Evolutionary conservation across 2,329 filamentous ascomycete species (phyloP).

Genomic region (Penicillium griseofulvum): DNA sequence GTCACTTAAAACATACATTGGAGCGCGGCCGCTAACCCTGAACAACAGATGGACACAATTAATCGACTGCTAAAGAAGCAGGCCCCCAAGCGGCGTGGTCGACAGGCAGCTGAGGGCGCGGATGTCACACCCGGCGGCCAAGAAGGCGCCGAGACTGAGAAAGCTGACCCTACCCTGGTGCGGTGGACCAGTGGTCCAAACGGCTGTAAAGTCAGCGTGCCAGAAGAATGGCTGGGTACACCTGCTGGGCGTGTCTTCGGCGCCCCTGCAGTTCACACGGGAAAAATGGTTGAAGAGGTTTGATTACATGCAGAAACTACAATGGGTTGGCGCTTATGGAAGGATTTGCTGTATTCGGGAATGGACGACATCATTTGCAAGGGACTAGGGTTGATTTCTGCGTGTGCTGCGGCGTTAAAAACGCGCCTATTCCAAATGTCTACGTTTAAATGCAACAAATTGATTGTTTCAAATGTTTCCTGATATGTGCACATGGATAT

Average conservation of each 20-base stretch:
- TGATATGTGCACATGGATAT: neutral
- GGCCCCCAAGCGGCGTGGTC: slow-evolving; percentile 57
- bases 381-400: slow-evolving; percentile 8
- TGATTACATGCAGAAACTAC: slow-evolving; percentile 18
- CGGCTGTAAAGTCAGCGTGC: slow-evolving; percentile 45
- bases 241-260: slow-evolving; percentile 43
- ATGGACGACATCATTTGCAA: slow-evolving; percentile 14
- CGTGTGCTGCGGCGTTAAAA: slow-evolving; percentile 9
- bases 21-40: slow-evolving; percentile 14
- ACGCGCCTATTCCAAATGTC: neutral
- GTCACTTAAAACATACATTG: neutral
- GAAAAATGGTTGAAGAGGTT: slow-evolving; percentile 42
- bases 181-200: slow-evolving; percentile 46
- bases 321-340: slow-evolving; percentile 25
- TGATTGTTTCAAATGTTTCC: neutral
- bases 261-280: slow-evolving; percentile 14
- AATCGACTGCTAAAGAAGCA: slow-evolving; percentile 67
- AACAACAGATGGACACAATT: slow-evolving; percentile 62
- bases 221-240: slow-evolving; percentile 49
- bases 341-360: slow-evolving; percentile 12
- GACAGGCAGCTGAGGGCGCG: slow-evolving; percentile 42
- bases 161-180: slow-evolving; percentile 45
- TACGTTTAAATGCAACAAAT: neutral
- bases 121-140: slow-evolving; percentile 43
- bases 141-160: slow-evolving; percentile 38